Conservation (phyloP, 169 alveolate species). For the Eimeria tenella region DNA sequence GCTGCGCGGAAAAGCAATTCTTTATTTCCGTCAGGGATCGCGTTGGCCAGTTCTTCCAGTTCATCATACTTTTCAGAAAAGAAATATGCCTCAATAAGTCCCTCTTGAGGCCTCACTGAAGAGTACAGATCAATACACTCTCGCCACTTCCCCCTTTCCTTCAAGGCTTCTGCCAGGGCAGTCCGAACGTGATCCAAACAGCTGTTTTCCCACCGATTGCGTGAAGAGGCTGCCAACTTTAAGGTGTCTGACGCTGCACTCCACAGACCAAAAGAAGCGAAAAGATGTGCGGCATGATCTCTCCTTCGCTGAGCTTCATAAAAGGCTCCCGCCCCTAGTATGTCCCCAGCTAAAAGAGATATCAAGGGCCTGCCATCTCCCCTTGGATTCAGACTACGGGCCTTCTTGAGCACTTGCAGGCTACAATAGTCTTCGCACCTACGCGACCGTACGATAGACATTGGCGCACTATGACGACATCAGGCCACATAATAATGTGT, state of each 20-base stretch:
- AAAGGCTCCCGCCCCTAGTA: constrained; percentile 58
- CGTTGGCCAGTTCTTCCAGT: constrained; percentile 29
- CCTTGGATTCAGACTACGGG: constrained; percentile 43
- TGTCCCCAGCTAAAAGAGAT: constrained; percentile 50
- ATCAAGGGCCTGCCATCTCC: constrained; percentile 62
- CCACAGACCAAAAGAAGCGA: constrained; percentile 59
- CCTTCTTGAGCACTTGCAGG: constrained; percentile 62
- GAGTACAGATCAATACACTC: constrained; percentile 4
- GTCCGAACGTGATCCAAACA: background rate
- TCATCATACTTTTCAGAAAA: constrained; percentile 45
- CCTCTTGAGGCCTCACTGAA: constrained; percentile 21
- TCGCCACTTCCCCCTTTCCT: background rate
- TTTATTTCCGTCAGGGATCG: background rate
- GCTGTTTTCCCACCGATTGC: background rate
- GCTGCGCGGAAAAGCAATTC: constrained; percentile 49
- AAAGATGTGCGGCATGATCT: constrained; percentile 28
- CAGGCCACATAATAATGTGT: too few species aligned
- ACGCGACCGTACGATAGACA: background rate
- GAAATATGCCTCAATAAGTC: constrained; percentile 57
- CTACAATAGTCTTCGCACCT: constrained; percentile 70
- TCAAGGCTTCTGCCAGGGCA: constrained; percentile 67
- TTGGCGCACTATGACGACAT: too few species aligned
- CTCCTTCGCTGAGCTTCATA: constrained; percentile 41
- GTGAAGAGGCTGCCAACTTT: constrained; percentile 4
- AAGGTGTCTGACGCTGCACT: constrained; percentile 25